These are phyloP conservation scores for Rhododendron henanense DNA, from an alignment of 148 eudicot species.

Conservation along the genomic window DNA sequence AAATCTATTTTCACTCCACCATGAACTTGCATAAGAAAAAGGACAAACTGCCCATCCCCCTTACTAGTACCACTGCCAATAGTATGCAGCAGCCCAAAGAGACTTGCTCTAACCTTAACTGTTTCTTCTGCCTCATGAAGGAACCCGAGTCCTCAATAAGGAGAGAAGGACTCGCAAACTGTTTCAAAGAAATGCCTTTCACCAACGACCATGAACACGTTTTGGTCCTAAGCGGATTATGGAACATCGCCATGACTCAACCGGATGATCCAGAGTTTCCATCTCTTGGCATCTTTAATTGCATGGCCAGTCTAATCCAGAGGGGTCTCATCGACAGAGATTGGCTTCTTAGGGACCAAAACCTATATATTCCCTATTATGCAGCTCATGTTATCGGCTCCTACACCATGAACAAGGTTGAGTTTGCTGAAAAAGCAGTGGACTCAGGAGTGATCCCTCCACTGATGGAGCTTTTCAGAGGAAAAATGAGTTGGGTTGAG, in stretches of 20 bases:
- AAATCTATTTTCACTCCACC: background rate
- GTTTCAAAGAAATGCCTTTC: constrained; percentile 42
- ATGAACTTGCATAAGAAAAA: constrained; percentile 9
- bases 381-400: constrained; percentile 91
- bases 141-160: constrained; percentile 47
- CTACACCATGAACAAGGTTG: constrained; percentile 60
- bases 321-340: constrained; percentile 44
- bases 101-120: constrained; percentile 37
- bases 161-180: constrained; percentile 39
- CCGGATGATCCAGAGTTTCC: constrained; percentile 69
- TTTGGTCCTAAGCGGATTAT: constrained; percentile 58
- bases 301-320: constrained; percentile 56
- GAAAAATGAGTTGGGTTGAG: constrained; percentile 78
- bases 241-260: constrained; percentile 72
- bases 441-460: constrained; percentile 66
- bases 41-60: constrained; percentile 2
- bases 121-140: constrained; percentile 77
- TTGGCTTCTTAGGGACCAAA: constrained; percentile 64
- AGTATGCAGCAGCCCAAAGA: background rate
- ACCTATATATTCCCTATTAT: constrained; percentile 77
- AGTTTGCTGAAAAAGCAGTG: constrained; percentile 48
- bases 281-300: constrained; percentile 64
- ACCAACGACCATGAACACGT: constrained; percentile 49
- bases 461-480: constrained; percentile 63
- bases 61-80: background rate